Base-by-base conservation (phyloP, 1,139 yeast genomes). In the Debaryomyces singareniensis region DNA sequence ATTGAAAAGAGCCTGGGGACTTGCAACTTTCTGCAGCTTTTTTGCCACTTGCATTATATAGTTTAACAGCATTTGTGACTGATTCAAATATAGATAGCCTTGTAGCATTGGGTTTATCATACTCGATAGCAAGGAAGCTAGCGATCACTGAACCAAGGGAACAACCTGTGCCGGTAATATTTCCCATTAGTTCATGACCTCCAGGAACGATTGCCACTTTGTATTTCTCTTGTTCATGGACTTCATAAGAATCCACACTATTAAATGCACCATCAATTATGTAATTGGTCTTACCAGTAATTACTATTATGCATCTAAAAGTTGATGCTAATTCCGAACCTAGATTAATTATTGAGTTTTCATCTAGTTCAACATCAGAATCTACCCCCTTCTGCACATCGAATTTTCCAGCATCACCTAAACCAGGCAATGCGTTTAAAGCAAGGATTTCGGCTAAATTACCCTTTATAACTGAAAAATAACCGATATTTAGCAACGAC, bases 121-220 rank as follows among this genome's bases (percentile, higher is more conserved):
- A 60, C 24, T 55, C 47, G 3, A 77, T 71, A 4, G 78, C 78
- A 5, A 78, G 47, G 40, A 66, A 71, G 1, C 84, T 66, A 0
- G 84, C 78, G 32, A 86, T 73, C 0, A 76, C 70, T 29, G 91
- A 78, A 1, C 95, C 95, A 28, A 86, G 59, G 0, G 91, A 73
- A 41, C 96, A 89, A 0, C 96, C 97, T 2, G 93, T 70, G 0
- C 95, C 96, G 0, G 96, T 87, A n/a, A 87, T 71, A 10, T 61
- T 50, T 1, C 83, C 82, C 82, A 87, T 79, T 26, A 78, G 47
- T 13, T 61, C 55, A 40, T 78, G 71, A 0, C 95, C 93, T 10
- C 91, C 93, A 2, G 49, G 38, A 3, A 76, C 51, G 9, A 25
- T 39, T 2, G 33, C 38, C 3, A 38, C 30, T 2, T 23, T 21